Evolutionary conservation across 2,329 filamentous ascomycete species (phyloP).

Genomic region (Mollisia scopiformis): DNA sequence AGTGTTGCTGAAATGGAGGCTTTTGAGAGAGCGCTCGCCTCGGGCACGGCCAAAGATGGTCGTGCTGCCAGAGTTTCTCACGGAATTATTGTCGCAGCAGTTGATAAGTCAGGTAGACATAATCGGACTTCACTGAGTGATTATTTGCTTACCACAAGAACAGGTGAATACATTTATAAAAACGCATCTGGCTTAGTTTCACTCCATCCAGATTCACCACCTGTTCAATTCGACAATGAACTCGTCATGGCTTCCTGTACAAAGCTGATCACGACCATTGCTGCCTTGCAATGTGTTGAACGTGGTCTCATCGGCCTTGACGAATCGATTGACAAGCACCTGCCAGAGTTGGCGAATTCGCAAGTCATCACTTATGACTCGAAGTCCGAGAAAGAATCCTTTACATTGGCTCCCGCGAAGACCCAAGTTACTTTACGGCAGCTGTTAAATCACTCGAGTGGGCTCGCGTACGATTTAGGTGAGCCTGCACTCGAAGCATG

Average conservation of each 20-base stretch:
- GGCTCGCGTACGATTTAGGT: slow-evolving; percentile 18
- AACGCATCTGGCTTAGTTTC: not conserved
- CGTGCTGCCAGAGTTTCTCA: not conserved
- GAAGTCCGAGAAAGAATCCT: slow-evolving; percentile 22
- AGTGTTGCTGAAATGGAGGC: not conserved
- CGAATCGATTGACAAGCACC: slow-evolving; percentile 36
- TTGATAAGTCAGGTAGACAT: not conserved
- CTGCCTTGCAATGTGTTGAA: slow-evolving; percentile 60
- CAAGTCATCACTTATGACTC: slow-evolving; percentile 20
- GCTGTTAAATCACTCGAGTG: slow-evolving; percentile 26
- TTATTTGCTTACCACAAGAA: not conserved
- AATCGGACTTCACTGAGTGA: not conserved
- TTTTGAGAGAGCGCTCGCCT: not conserved
- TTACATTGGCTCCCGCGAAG: slow-evolving; percentile 14
- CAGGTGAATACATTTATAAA: not conserved
- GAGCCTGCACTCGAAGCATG: slow-evolving; percentile 10
- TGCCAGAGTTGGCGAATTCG: slow-evolving; percentile 27
- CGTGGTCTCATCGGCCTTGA: slow-evolving; percentile 51
- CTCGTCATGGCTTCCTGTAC: slow-evolving; percentile 55
- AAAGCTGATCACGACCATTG: slow-evolving; percentile 56
- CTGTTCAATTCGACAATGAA: slow-evolving; percentile 52
- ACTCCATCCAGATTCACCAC: slow-evolving; percentile 44
- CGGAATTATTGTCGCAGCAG: not conserved
- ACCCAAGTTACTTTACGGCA: not conserved
- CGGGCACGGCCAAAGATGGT: not conserved